phyloP scores from a whole-genome alignment of 2,329 filamentous ascomycete species.

The Dothistroma pini region DNA sequence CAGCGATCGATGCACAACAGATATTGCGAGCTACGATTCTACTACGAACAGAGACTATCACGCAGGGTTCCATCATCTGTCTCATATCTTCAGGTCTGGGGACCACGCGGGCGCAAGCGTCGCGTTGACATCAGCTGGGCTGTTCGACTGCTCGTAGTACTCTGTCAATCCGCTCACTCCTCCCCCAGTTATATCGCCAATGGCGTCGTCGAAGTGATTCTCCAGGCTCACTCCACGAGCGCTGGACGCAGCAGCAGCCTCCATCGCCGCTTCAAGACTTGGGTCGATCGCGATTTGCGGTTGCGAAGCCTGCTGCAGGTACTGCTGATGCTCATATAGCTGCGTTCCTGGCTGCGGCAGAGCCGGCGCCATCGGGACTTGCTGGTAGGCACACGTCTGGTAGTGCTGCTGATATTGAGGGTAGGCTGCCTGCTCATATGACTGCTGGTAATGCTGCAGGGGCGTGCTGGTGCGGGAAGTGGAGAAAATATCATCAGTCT shows the following conservation, averaged over 20 bases:
- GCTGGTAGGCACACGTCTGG: constrained; percentile 20
- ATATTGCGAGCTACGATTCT: neutral
- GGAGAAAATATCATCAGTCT: constrained; percentile 30
- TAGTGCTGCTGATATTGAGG: constrained; percentile 25
- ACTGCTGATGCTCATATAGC: constrained; percentile 33
- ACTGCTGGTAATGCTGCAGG: constrained; percentile 29
- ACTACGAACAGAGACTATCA: neutral
- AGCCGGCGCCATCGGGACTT: constrained; percentile 16
- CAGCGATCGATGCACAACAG: neutral
- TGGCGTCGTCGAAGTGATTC: constrained; percentile 31
- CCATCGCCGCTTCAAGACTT: constrained; percentile 24
- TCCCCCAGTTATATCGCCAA: constrained; percentile 26
- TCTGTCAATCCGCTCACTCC: constrained; percentile 25
- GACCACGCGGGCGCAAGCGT: constrained; percentile 28
- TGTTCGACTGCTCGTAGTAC: constrained; percentile 27
- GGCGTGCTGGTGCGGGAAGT: constrained; percentile 30
- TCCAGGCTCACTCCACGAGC: constrained; percentile 14
- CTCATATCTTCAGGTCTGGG: constrained; percentile 14
- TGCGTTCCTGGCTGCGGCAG: constrained; percentile 20
- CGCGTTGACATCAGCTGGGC: constrained; percentile 24
- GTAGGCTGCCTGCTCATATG: constrained; percentile 26
- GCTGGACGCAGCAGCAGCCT: constrained; percentile 10
- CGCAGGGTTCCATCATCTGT: neutral
- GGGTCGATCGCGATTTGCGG: constrained; percentile 33
- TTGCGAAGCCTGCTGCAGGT: constrained; percentile 30